These are phyloP conservation scores for Talaromyces sp. DNA, from an alignment of 2,329 filamentous ascomycete genomes.

Conservation along the genomic window DNA sequence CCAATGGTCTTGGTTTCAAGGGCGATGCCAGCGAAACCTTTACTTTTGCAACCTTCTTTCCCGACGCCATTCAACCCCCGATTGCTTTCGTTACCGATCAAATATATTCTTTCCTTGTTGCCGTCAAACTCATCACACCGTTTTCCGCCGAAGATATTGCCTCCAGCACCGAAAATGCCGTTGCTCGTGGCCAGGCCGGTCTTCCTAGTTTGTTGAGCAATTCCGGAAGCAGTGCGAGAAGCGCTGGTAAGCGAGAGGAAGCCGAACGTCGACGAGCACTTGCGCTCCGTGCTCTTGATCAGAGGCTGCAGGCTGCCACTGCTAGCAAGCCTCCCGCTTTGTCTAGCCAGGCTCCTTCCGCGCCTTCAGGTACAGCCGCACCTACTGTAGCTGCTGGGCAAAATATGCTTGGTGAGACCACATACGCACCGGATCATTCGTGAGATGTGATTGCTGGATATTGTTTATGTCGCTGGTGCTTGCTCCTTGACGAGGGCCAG, in stretches of 20 bases:
- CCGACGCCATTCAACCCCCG: conserved; percentile 74
- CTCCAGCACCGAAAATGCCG: conserved; percentile 68
- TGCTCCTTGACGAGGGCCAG: background rate
- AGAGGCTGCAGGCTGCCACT: conserved; percentile 83
- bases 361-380: conserved; percentile 53
- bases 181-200: conserved; percentile 61
- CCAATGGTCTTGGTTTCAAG: conserved; percentile 60
- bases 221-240: conserved; percentile 41
- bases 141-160: conserved; percentile 81
- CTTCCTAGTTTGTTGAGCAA: conserved; percentile 59
- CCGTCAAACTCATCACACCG: conserved; percentile 75
- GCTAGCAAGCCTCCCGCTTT: conserved; percentile 45
- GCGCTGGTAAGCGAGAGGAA: conserved; percentile 75
- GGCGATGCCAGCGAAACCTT: conserved; percentile 97
- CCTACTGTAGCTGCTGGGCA: conserved; percentile 55
- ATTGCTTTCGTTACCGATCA: conserved; percentile 71
- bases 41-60: conserved; percentile 94
- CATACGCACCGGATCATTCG: conserved; percentile 63
- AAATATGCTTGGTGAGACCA: conserved; percentile 66
- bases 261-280: conserved; percentile 85
- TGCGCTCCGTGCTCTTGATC: conserved; percentile 87
- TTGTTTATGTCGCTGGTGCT: background rate
- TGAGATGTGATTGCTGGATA: conserved; percentile 23
- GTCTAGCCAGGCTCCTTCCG: conserved; percentile 32
- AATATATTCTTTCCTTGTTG: conserved; percentile 72